Base-by-base conservation (phyloP, 2,329 filamentous ascomycete species). In the Diaporthe ampelina region DNA sequence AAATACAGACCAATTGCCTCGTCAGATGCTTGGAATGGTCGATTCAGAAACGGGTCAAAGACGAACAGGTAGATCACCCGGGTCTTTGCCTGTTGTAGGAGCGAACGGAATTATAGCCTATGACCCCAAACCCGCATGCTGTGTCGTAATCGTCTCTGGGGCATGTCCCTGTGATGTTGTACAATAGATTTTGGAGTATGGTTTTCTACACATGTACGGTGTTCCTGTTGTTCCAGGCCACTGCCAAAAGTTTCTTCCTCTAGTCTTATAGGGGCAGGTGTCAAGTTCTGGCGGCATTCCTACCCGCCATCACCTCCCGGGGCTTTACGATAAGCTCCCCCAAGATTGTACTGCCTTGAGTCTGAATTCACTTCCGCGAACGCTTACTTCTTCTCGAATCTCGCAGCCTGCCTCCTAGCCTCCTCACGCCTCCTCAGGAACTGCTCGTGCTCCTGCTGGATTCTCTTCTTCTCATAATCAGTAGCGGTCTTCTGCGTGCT, bases 371-470 rank as follows among this genome's bases (percentile, higher is more conserved):
- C 48, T 26, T 29, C 4, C 15, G n/a, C 3, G 9, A n/a, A 17
- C 15, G 17, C 6, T 45, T 8, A 35, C n/a, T 69, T 74, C 54
- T 54, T 72, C 72, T 57, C 67, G 52, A 61, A 29, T 65, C 45
- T 73, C 43, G 40, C 58, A 35, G 59, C 48, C 35, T 50, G 58
- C 35, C 54, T 73, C 52, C 57, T 70, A 35, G 59, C 48, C 35
- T 48, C 71, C 35, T 67, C 72, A 11, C 48, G 58, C 52, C 74
- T 68, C 35, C 40, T 69, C 24, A 68, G 43, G 67, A 68, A 75
- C 72, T 63, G 57, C 56, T 75, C 59, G 32, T 74, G 43, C 68
- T 75, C 74, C 74, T 74, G 68, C 43, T 59, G 68, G 3, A 58
- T 15, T 54, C 68, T 71, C 52, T 43, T 61, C 68, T 58, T 56